Percentiles rank a stretch among this genome's conserved stretches.
Evolutionary conservation across 257 asterid genomes (phyloP).

Genomic region (Penstemon newberryi): DNA sequence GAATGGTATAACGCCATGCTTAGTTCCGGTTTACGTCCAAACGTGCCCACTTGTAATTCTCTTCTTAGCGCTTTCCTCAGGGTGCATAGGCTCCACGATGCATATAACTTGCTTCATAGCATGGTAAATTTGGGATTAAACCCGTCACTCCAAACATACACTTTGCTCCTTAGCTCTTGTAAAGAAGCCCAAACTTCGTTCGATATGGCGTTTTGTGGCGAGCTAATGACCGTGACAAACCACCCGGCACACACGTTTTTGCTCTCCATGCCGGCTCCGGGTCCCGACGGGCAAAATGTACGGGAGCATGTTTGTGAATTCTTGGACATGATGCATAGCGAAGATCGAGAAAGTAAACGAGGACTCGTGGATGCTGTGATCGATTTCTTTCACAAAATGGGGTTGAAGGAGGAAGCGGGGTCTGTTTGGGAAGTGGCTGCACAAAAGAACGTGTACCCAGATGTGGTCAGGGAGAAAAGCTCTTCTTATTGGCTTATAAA

Average conservation of each 20-base stretch:
- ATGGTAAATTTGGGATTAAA: conserved; percentile 72
- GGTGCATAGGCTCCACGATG: conserved; percentile 82
- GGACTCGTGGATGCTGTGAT: conserved; percentile 89
- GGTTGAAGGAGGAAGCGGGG: conserved; percentile 94
- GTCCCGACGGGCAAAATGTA: conserved; percentile 87
- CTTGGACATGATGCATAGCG: conserved; percentile 91
- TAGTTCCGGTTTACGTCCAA: conserved; percentile 73
- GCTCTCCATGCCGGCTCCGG: conserved; percentile 79
- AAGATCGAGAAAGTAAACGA: conserved; percentile 93
- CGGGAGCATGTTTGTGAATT: conserved; percentile 75
- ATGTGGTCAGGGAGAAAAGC: conserved; percentile 78
- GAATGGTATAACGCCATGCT: conserved; percentile 90
- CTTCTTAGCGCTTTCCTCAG: conserved; percentile 89
- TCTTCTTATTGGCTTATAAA: conserved; percentile 86
- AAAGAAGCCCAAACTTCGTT: conserved; percentile 78
- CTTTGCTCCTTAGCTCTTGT: conserved; percentile 86
- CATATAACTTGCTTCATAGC: conserved; percentile 72
- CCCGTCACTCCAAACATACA: conserved; percentile 88
- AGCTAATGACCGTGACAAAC: conserved; percentile 77
- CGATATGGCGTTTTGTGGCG: conserved; percentile 70
- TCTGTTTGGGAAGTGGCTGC: conserved; percentile 97
- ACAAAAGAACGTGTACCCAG: conserved; percentile 78
- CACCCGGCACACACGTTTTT: conserved; percentile 88
- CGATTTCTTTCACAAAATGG: conserved; percentile 86
- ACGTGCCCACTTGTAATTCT: conserved; percentile 94